Base-by-base conservation (phyloP, 352 stramenopile species). In the Phytopythium vexans region DNA sequence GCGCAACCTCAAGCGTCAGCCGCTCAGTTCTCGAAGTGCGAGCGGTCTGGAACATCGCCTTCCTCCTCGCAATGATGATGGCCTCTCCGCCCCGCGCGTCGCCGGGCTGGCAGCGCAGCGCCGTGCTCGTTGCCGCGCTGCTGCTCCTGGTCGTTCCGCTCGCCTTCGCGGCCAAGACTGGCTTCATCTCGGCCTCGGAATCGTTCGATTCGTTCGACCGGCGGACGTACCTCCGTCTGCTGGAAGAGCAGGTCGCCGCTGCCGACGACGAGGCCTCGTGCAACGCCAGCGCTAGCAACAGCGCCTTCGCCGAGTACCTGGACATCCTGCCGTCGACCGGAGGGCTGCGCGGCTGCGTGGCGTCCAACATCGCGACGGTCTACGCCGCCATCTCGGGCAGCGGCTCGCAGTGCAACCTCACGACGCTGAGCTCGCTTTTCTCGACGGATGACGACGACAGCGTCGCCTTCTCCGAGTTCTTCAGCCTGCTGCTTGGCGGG, bases 301-400 rank as follows among this genome's bases (percentile, higher is more conserved):
- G 70, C 48, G 57, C 73, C 3, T 62, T 84, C 49, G 66, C 72
- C 32, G 51, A 55, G 12, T 84, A 82, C 54, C 54, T 86, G 35
- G 70, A 56, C 35, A 68, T 52, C 2, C 41, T 88, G 41, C 77
- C 77, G 8, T 49, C 60, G n/a, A 68, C 72, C 6, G 74, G 54
- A 3, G 74, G 74, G 10, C 51, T 88, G 14, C 72, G 71, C 40
- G 66, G 65, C 32, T 88, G 77, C 58, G 52, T 77, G 32, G 70
- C 74, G 35, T 68, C 52, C 50, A 88, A 88, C 60, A 60, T 85
- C 37, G 67, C 69, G 15, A 48, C 61, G 40, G 59, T 87, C 11
- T 64, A 76, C 15, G 51, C 58, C 9, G 58, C 62, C 16, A 64
- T 87, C 7, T 70, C 72, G 4, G 62, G 41, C 5, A 56, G 52